A percentile compares a stretch with the other conserved stretches of the same genome.
Evolutionary conservation across 768 basidiomycete genomes (phyloP).

Genomic region (Hemileccinum impolitum): DNA sequence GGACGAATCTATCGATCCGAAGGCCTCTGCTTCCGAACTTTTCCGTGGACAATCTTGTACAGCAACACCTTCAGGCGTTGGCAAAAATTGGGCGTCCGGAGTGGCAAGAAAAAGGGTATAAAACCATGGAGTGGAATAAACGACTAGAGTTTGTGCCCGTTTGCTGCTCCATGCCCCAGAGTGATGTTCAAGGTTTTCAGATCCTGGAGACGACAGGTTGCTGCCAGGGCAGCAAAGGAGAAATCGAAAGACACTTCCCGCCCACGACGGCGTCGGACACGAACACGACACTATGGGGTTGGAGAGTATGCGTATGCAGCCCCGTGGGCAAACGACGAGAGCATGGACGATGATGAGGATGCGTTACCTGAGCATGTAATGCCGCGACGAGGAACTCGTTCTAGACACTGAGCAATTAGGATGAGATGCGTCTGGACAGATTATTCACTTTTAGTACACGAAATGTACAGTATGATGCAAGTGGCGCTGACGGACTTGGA

Average conservation of each 20-base stretch:
- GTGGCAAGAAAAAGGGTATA: constrained; percentile 50
- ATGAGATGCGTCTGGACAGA: not conserved
- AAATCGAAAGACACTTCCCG: constrained; percentile 15
- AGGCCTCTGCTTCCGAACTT: constrained; percentile 64
- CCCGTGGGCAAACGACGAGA: constrained; percentile 6
- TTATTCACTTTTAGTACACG: not conserved
- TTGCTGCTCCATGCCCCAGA: not conserved
- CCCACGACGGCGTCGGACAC: constrained; percentile 12
- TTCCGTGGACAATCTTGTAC: constrained; percentile 55
- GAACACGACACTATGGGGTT: constrained; percentile 8
- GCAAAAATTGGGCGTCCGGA: constrained; percentile 45
- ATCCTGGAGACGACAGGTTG: constrained; percentile 29
- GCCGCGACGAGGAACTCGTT: constrained; percentile 17
- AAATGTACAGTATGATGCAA: no score
- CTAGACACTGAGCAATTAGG: constrained; percentile 9
- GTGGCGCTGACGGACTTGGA: no score
- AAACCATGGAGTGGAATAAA: constrained; percentile 46
- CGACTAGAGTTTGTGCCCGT: constrained; percentile 50
- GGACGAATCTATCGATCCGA: constrained; percentile 38
- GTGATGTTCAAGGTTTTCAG: constrained; percentile 5
- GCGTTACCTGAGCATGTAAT: not conserved
- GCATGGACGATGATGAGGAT: constrained; percentile 4
- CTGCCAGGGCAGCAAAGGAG: constrained; percentile 14
- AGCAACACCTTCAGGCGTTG: constrained; percentile 52
- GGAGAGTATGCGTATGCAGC: constrained; percentile 8